Conservation (phyloP, 768 basidiomycete genomes). For the Porphyrellus cyaneotinctus region DNA sequence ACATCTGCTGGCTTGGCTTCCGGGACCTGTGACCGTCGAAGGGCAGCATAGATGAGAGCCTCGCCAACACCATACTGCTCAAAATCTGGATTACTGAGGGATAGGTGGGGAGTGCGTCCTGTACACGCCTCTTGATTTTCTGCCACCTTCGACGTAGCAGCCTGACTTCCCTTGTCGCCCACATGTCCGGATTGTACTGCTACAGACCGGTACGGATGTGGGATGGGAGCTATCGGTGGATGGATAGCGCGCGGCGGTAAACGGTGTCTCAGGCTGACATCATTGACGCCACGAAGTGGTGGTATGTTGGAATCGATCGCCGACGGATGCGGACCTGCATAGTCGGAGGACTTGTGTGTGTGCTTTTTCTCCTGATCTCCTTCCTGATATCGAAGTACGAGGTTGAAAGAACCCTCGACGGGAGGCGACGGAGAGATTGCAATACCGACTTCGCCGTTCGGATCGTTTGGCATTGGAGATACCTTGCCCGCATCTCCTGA, state of each 20-base stretch:
- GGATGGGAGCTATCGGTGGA: conserved; percentile 25
- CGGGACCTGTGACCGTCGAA: neutral
- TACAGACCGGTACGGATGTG: conserved; percentile 24
- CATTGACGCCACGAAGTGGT: conserved; percentile 16
- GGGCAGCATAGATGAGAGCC: conserved; percentile 48
- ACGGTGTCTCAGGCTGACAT: conserved; percentile 35
- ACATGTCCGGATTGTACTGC: neutral
- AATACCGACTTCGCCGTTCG: conserved; percentile 36
- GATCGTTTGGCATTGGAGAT: conserved; percentile 28
- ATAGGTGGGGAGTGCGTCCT: conserved; percentile 9
- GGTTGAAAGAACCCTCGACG: conserved; percentile 17
- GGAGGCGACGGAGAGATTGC: conserved; percentile 40
- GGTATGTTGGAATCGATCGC: conserved; percentile 22
- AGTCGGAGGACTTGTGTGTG: conserved; percentile 30
- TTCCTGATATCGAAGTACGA: neutral
- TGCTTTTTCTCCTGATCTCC: conserved; percentile 5
- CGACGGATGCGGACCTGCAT: conserved; percentile 41
- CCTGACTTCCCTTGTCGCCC: neutral
- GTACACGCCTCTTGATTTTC: neutral
- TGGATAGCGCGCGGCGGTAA: conserved; percentile 32
- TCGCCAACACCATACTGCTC: conserved; percentile 61
- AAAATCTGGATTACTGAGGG: conserved; percentile 30
- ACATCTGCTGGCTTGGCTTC: neutral
- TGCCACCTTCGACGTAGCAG: neutral
- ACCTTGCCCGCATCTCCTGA: conserved; percentile 4